Conservation (phyloP, 202 grass and related monocot genomes). For the Zizania palustris region DNA sequence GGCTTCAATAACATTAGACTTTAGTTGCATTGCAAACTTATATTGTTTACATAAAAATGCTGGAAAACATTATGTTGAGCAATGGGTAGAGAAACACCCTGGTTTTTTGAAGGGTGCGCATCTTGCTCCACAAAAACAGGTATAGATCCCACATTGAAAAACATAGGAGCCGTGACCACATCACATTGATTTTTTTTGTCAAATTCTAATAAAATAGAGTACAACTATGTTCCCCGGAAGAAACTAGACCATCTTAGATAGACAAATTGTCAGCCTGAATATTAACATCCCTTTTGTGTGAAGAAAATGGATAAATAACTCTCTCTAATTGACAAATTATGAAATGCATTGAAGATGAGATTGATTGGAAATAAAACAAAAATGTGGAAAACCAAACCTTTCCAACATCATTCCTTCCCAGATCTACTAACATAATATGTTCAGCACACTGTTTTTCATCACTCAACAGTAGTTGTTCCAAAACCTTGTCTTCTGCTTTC, state of each 20-base stretch:
- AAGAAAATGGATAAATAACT: constrained; percentile 6
- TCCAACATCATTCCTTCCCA: constrained; percentile 96
- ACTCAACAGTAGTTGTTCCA: constrained; percentile 74
- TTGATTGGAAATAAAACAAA: constrained; percentile 6
- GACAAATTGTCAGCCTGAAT: neutral
- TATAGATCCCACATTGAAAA: too few relatives aligned
- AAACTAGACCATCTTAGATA: constrained; percentile 2
- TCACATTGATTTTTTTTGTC: neutral
- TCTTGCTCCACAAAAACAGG: too few relatives aligned
- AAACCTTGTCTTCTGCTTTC: constrained; percentile 60
- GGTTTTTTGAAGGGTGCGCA: too few relatives aligned
- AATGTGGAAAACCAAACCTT: constrained; percentile 46
- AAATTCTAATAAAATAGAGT: neutral
- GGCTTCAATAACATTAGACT: neutral
- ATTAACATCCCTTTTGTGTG: neutral
- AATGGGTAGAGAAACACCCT: too few relatives aligned
- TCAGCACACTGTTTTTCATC: constrained; percentile 92
- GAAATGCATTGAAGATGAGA: neutral
- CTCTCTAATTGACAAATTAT: constrained; percentile 24
- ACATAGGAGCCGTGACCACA: too few relatives aligned
- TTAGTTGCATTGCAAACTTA: neutral
- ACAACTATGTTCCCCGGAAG: neutral
- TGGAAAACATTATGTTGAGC: too few relatives aligned
- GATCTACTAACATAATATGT: constrained; percentile 95
- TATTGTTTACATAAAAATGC: neutral